Conservation (phyloP, 495 filamentous ascomycete genomes). For the Aspergillus ostianus region DNA sequence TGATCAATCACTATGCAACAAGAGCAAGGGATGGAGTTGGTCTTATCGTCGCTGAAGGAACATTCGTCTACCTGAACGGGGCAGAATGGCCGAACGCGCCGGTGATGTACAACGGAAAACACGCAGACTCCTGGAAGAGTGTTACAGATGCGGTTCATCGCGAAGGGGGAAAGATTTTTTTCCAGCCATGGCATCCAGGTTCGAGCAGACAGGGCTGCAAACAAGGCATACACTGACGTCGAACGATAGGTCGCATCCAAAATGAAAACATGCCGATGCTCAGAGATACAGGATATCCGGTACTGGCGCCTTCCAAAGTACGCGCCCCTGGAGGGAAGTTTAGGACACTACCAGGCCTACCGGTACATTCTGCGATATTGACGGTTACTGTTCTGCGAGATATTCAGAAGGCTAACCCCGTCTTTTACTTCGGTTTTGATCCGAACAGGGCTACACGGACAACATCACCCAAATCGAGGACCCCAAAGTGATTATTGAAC, state of each 20-base stretch:
- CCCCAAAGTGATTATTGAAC: constrained; percentile 33
- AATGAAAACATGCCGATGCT: constrained; percentile 31
- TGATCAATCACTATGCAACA: constrained; percentile 57
- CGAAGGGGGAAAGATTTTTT: constrained; percentile 53
- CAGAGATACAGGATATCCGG: constrained; percentile 24
- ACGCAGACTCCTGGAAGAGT: constrained; percentile 53
- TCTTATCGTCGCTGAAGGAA: constrained; percentile 60
- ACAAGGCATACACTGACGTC: background rate
- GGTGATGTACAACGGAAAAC: constrained; percentile 53
- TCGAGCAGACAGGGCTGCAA: constrained; percentile 3
- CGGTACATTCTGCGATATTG: constrained; percentile 3
- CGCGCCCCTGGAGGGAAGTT: constrained; percentile 29
- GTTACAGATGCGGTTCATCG: constrained; percentile 59
- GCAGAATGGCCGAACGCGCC: constrained; percentile 50
- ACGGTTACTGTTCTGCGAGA: background rate
- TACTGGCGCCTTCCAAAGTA: constrained; percentile 44
- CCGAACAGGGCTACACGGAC: constrained; percentile 9
- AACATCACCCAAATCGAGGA: constrained; percentile 44
- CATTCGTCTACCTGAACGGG: constrained; percentile 53
- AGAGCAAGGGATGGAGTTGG: constrained; percentile 56
- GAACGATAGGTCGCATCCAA: constrained; percentile 31
- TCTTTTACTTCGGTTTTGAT: background rate
- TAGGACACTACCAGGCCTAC: background rate
- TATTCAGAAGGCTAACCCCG: no score
- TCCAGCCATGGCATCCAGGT: constrained; percentile 62